phyloP scores from a whole-genome alignment of 495 filamentous ascomycete species.

The Chaetomium fimeti region DNA sequence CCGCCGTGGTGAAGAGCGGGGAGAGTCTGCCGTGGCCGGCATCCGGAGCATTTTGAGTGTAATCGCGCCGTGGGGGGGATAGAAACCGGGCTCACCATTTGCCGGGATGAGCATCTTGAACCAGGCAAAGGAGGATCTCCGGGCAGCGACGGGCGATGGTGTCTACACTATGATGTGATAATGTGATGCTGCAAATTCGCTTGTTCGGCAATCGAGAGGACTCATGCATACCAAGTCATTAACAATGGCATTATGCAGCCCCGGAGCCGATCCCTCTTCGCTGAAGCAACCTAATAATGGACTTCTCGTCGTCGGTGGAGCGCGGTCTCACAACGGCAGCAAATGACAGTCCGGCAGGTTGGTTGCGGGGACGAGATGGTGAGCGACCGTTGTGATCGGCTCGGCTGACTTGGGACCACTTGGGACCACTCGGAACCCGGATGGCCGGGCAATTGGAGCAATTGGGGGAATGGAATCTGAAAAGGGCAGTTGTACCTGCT shows the following conservation, averaged over 20 bases:
- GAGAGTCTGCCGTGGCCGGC: background rate
- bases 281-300: background rate
- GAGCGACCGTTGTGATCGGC: background rate
- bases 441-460: background rate
- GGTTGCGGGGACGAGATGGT: background rate
- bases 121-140: background rate
- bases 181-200: background rate
- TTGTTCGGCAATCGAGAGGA: constrained; percentile 1
- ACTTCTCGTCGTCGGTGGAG: background rate
- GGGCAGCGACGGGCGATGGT: background rate
- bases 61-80: background rate
- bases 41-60: background rate
- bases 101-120: background rate
- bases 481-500: constrained; percentile 10
- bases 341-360: background rate
- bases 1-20: background rate
- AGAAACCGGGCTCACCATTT: background rate
- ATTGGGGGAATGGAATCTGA: background rate
- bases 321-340: background rate
- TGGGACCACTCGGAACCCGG: background rate
- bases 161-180: background rate
- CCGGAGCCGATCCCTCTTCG: background rate
- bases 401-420: background rate
- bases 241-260: background rate
- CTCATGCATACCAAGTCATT: constrained; percentile 1